These are phyloP conservation scores for Xylariaceae sp. DNA, from an alignment of 2,329 filamentous ascomycete species.

Conservation along the genomic window DNA sequence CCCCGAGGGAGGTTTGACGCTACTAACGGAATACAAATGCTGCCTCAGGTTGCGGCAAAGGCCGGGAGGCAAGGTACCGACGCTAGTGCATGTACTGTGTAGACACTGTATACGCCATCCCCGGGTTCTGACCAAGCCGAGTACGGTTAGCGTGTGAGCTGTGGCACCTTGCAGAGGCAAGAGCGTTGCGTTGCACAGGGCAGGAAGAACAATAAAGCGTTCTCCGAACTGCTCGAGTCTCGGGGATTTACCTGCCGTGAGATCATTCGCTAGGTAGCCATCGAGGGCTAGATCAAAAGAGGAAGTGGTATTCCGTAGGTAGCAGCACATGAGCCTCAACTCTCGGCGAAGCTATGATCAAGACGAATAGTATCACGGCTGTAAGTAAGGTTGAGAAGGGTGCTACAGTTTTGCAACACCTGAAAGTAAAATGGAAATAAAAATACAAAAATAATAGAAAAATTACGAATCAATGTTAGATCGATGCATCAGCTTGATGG, in stretches of 20 bases:
- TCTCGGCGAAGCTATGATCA: no score
- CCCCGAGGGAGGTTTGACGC: slow-evolving; percentile 2
- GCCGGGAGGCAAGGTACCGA: neutral
- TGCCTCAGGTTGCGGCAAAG: neutral
- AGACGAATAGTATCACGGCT: no score
- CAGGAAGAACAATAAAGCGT: slow-evolving; percentile 18
- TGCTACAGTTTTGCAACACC: no score
- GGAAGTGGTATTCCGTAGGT: no score
- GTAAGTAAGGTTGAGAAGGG: no score
- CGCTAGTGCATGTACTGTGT: neutral
- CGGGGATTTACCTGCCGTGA: no score
- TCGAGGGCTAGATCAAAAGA: no score
- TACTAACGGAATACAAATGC: neutral
- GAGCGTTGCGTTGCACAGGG: neutral
- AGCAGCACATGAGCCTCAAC: no score
- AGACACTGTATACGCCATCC: neutral
- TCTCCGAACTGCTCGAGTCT: neutral
- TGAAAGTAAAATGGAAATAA: no score
- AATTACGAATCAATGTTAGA: neutral
- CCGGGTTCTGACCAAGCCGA: neutral
- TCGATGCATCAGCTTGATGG: neutral
- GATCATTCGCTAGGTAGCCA: no score
- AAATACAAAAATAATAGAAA: neutral
- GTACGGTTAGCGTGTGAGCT: neutral
- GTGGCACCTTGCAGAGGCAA: neutral